Base-by-base conservation (phyloP, 345 rosid species). In the Salix exigua region DNA sequence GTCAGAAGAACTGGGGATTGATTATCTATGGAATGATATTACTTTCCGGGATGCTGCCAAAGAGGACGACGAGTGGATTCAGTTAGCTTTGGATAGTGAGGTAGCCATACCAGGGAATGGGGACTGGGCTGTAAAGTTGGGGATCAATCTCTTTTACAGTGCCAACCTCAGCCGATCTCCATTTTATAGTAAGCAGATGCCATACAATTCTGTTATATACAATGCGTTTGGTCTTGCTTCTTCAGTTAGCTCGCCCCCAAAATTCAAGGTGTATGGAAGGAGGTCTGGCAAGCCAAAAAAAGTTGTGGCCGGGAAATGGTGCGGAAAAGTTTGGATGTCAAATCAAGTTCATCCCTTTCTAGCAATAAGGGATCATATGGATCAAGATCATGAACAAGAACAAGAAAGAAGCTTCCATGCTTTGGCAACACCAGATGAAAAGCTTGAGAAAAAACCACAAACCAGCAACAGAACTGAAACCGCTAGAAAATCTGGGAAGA, bases 301-400 rank as follows among this genome's bases (percentile, higher is more conserved):
- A 68, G 89, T 87, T 38, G 98, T 93, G 81, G 99, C 82, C 2
- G 99, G 98, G 48, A 95, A 88, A 88, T 95, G 99, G 99, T 95
- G 99, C 79, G 99, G 99, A 68, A 93, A 85, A 81, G 94, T 93
- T 80, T 95, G 99, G 98, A 95, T 90, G 98, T 95, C 99, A 73
- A 91, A 88, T 88, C 98, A 91, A 88, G 95, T 94, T 80, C 99
- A 95, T 83, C 88, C 96, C 33, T 83, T 91, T 82, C 79, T 95
- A 74, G 80, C 83, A 28, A 81, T 81, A 74, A 74, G 73, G 81
- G 92, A 89, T 83, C 70, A 85, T 38, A 88, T 88, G 50, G 93
- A 80, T 21, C 90, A 81, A 78, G 96, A 90, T 42, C 84, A 78
- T 79, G 79, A 75, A 61, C 62, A 75, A 5, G 81, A 77, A 50